Evolutionary conservation across 805 yeast genomes (phyloP), one percentile per base, ranked within the genome.

Genomic region (Hanseniaspora nectarophila): DNA sequence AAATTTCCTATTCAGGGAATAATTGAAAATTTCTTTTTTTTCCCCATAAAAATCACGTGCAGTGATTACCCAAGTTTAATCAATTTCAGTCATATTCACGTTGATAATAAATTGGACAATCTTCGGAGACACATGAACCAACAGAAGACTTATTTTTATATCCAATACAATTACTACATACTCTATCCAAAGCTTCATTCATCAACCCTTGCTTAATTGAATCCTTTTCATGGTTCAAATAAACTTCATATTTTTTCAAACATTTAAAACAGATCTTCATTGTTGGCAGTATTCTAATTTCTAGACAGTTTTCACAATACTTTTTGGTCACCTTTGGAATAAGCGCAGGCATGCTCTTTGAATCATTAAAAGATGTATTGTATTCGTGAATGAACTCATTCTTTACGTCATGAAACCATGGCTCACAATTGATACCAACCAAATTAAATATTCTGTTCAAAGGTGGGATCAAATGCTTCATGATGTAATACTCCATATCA

Each of bases 401-500:
- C 31, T 40, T 39, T 2, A 48, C 52, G 16, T 51, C 50, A 15
- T 44, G 6, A 20, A 44, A 85, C 98, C 98, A 92, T 4, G 70
- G 70, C 39, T 71, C 70, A 5, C 89, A 73, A 66, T 87, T 83
- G 2, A 84, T 92, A 0, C 98, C 98, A 54, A 87, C 67, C 13
- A 90, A 65, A 58, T 80, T 83, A 65, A 92, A 85, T 2, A 90
- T 69, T 54, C 98, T 69, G 56, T 86, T 94, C 51, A 92, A 67
- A 0, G 98, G 97, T 1, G 98, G 97, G 8, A 90, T 78, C 44
- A 92, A 65, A 2, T 86, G 86, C 60, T 85, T 82, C 2, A 76
- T 75, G 45, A 92, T 87, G 64, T 92, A 92, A 62, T 92, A 92
- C 37, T 85, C 87, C 20, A 82, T 73, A 60, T 92, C 98, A 18